phyloP scores from a whole-genome alignment of 2,329 filamentous ascomycete genomes.

The Alternaria triticimaculans region DNA sequence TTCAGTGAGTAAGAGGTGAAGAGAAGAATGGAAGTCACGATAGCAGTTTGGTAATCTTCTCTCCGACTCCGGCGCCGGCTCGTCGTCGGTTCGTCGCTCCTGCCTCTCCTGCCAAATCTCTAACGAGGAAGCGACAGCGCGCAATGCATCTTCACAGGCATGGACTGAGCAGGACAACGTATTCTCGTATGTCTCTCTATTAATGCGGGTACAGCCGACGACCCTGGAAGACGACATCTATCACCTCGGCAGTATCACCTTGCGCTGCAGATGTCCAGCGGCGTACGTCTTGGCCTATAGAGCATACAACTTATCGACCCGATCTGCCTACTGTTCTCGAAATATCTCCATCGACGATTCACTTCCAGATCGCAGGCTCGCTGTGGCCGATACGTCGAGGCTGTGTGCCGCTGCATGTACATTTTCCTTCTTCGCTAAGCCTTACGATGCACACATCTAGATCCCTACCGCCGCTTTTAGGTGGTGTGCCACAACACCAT shows the following conservation, averaged over 20 bases:
- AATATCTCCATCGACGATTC: neutral
- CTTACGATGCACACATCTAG: slow-evolving; percentile 6
- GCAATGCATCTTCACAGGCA: neutral
- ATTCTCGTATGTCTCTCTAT: neutral
- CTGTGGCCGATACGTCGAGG: neutral
- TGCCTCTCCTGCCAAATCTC: neutral
- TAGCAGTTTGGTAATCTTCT: neutral
- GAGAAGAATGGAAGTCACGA: neutral
- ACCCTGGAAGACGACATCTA: neutral
- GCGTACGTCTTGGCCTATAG: neutral
- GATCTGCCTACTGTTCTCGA: neutral
- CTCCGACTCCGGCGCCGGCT: neutral
- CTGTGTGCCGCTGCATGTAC: slow-evolving; percentile 1
- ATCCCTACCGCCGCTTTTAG: slow-evolving; percentile 1
- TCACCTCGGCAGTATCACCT: neutral
- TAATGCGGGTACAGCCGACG: neutral
- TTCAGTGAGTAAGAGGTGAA: neutral
- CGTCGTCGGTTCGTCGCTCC: neutral
- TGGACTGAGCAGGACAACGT: neutral
- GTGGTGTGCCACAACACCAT: neutral
- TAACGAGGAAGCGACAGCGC: neutral
- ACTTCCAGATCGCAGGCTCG: neutral
- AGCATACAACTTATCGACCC: neutral
- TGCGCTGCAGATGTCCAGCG: neutral
- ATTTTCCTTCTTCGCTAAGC: neutral